Base-by-base conservation (phyloP, 2,329 filamentous ascomycete species). In the Diplocarpon rosae region DNA sequence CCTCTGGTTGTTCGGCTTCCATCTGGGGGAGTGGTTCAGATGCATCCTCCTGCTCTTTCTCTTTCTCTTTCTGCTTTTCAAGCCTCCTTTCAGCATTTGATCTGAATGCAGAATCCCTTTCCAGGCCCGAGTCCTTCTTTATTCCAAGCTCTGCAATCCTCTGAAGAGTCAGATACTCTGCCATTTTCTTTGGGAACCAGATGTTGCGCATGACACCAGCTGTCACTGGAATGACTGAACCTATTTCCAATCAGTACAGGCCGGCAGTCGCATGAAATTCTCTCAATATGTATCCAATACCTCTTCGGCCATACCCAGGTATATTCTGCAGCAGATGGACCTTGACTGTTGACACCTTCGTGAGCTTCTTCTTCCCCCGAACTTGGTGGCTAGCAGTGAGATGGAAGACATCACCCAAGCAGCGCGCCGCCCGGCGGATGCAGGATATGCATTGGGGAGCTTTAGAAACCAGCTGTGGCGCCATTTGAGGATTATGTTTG, bases 141-240 rank as follows among this genome's bases (percentile, higher is more conserved):
- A 63, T 52, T 47, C 65, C 66, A 33, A 75, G 56, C 45, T 67
- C 59, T 55, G 68, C 66, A 37, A 69, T 47, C 49, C 71, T 67
- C 32, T 59, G 56, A 30, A 57, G 52, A 37, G 70, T 67, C 16
- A 75, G 63, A 59, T 78, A 77, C 56, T 71, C 66, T 50, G 73
- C 74, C 49, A 69, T 62, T 46, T 65, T 62, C 35, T 58, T 59
- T 3, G 72, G 73, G 52, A 70, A 75, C 68, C 68, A 75, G 43
- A 62, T 59, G 56, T 75, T 75, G 51, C 74, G 66, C 72, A 78
- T 76, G 31, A 65, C 62, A 16, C 73, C 69, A 13, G 63, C 59
- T n/a, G 68, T 59, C 34, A 76, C 63, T 28, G 72, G 69, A 15
- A 77, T 63, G 47, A 75, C 67, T 14, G 69, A 59, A 49, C 73